phyloP scores from a whole-genome alignment of 257 asterid species.

The Salvia rosmarinus region DNA sequence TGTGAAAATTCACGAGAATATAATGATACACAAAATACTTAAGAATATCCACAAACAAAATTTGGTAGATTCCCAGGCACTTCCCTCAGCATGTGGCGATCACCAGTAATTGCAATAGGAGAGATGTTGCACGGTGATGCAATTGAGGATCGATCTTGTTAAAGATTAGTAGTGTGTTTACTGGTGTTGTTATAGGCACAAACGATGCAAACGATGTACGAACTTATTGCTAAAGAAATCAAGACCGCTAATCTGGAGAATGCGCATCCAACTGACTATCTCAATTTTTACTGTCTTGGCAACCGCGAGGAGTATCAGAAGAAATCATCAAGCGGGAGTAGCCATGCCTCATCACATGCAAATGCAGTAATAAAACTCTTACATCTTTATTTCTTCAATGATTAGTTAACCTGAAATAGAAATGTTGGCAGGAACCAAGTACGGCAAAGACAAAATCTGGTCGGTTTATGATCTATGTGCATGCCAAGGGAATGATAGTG shows the following conservation, averaged over 20 bases:
- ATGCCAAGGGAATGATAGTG: background rate
- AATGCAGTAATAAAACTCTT: conserved; percentile 37
- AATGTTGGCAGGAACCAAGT: background rate
- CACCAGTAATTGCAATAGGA: too few species aligned
- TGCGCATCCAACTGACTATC: conserved; percentile 61
- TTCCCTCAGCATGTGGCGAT: too few species aligned
- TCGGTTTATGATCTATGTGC: conserved; percentile 3
- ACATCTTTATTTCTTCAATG: too few species aligned
- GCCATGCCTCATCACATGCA: conserved; percentile 39
- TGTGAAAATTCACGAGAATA: too few species aligned
- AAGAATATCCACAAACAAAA: too few species aligned
- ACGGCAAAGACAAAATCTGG: background rate
- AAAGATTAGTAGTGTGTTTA: too few species aligned
- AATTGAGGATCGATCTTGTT: too few species aligned
- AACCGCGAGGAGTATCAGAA: conserved; percentile 52
- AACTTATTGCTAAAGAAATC: conserved; percentile 52
- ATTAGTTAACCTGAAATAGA: background rate
- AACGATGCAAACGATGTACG: conserved; percentile 71
- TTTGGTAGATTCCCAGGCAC: too few species aligned
- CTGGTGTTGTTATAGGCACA: conserved; percentile 51
- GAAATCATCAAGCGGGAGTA: too few species aligned
- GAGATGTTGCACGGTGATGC: too few species aligned
- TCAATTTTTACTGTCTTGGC: conserved; percentile 66
- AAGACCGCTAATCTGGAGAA: conserved; percentile 42
- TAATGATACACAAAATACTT: too few species aligned